phyloP scores from a whole-genome alignment of 495 filamentous ascomycete species.

The Penicillium silybi region DNA sequence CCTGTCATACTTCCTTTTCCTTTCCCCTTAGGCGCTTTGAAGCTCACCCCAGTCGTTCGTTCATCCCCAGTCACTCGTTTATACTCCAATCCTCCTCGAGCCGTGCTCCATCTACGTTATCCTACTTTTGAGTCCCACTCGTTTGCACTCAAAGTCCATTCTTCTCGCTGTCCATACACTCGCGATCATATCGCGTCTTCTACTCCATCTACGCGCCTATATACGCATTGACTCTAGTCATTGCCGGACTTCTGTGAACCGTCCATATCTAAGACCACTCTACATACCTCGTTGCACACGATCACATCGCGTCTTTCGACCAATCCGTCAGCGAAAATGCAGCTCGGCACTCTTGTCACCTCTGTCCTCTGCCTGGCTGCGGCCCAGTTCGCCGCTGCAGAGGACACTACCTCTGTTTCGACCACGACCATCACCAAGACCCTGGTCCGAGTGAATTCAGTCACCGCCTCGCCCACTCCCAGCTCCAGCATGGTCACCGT shows the following conservation, averaged over 20 bases:
- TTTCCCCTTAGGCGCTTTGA: conserved; percentile 16
- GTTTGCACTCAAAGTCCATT: conserved; percentile 17
- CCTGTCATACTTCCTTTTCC: conserved; percentile 19
- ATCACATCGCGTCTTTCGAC: not conserved
- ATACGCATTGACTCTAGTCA: conserved; percentile 1
- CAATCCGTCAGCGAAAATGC: conserved; percentile 27
- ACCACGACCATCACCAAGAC: conserved; percentile 36
- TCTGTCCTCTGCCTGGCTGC: conserved; percentile 36
- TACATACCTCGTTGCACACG: not conserved
- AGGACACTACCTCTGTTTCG: conserved; percentile 25
- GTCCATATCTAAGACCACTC: not conserved
- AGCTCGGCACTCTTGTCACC: conserved; percentile 30
- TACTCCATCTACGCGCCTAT: not conserved
- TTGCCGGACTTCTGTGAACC: conserved; percentile 2
- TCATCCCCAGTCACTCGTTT: conserved; percentile 17
- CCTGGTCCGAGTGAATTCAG: conserved; percentile 27
- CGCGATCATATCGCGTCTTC: conserved; percentile 8
- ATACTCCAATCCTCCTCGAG: conserved; percentile 13
- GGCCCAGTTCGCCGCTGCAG: conserved; percentile 26
- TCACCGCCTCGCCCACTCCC: conserved; percentile 25
- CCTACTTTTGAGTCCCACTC: conserved; percentile 23
- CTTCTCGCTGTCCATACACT: not conserved
- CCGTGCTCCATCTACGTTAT: conserved; percentile 27
- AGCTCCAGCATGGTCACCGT: conserved; percentile 16
- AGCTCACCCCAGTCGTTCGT: conserved; percentile 23